These are phyloP conservation scores for Graphiopsis chlorocephala DNA, from an alignment of 2,329 filamentous ascomycete genomes.

Conservation along the genomic window DNA sequence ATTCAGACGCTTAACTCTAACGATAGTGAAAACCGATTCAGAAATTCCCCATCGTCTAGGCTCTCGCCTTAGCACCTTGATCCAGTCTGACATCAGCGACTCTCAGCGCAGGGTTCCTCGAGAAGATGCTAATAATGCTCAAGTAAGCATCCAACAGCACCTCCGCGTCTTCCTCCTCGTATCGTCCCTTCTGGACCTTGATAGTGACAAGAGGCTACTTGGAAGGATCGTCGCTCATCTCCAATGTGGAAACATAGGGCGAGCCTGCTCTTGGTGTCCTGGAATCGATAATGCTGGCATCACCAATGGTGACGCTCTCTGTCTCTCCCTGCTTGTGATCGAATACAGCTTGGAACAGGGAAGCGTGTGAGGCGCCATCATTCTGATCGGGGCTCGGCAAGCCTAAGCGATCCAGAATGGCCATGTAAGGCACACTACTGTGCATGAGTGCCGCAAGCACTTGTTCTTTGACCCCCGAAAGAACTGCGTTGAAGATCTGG, in stretches of 20 bases:
- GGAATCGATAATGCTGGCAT: neutral
- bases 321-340: conserved; percentile 27
- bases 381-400: conserved; percentile 8
- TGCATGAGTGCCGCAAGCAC: conserved; percentile 26
- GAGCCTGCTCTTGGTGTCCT: neutral
- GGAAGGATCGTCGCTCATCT: neutral
- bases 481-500: conserved; percentile 22
- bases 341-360: conserved; percentile 39
- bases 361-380: conserved; percentile 28
- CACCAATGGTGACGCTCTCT: neutral
- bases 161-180: neutral
- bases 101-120: neutral
- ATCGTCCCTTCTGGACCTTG: neutral
- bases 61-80: neutral
- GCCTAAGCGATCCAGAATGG: conserved; percentile 33
- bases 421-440: conserved; percentile 34
- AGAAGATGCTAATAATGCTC: neutral
- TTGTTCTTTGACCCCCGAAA: conserved; percentile 22
- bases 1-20: no score
- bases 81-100: neutral
- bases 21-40: no score
- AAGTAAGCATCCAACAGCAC: neutral
- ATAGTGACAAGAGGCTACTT: neutral
- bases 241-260: neutral
- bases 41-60: neutral